Base-by-base conservation (phyloP, 768 basidiomycete genomes). In the Boletus rubropictus region DNA sequence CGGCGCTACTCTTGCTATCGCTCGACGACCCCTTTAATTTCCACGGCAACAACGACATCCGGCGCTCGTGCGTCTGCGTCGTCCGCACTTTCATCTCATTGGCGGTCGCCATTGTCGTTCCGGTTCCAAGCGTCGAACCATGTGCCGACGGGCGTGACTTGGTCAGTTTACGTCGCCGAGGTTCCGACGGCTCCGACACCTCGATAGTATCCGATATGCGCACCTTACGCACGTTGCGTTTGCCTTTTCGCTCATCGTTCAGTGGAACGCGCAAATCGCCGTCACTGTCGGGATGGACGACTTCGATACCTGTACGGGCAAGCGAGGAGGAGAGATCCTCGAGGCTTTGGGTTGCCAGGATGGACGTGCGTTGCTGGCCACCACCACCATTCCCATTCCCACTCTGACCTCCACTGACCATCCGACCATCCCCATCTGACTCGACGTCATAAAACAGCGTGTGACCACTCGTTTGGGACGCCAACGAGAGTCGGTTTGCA, bases 371-470 rank as follows among this genome's bases (percentile, higher is more conserved):
- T 3, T 5, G 11, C 8, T 20, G 46, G 20, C 29, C 12, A 14
- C 31, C 14, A 7, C 5, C 34, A 7, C 7, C 44, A 11, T 4
- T 29, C 1, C 11, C 27, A 32, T 10, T 6, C 2, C 22, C 31
- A 6, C 25, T 18, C 18, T 17, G n/a, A 20, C 33, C 25, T 15
- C 14, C 14, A 18, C 11, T 1, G 8, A 22, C 44, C 24, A 37
- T 17, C 25, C 29, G 39, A 34, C n/a, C 36, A 14, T 41, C 49
- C 7, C 5, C 50, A 3, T 44, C 52, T 3, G 49, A 24, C 8
- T 63, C 47, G 18, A 43, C 12, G 15, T 64, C 63, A 20, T 51
- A 64, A 40, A 65, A 64, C 18, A 58, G 46, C 3, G 63, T 66
- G 21, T 60, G 54, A 1, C 62, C 62, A 14, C 62, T 64, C 15